A percentile compares a stretch with the other conserved stretches of the same genome.
phyloP scores from a whole-genome alignment of 2,329 filamentous ascomycete species.

The Phaeosphaeriaceae sp. region DNA sequence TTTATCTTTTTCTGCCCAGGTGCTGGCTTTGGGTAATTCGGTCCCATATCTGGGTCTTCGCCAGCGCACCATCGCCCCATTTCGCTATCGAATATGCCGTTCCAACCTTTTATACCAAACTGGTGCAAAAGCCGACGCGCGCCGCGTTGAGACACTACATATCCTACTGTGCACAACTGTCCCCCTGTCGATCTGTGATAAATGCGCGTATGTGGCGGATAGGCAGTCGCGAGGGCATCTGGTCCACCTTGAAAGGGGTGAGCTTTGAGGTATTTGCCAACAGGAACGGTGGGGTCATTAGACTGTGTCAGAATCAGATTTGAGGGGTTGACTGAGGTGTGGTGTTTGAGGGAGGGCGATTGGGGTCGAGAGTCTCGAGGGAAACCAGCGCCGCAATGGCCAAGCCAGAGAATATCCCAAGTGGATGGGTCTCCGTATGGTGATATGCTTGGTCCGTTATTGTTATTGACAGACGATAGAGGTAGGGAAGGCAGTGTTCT shows the following conservation, averaged over 20 bases:
- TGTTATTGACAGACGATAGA: constrained; percentile 13
- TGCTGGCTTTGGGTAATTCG: constrained; percentile 1
- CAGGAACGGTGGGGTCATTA: constrained; percentile 35
- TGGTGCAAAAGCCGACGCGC: constrained; percentile 37
- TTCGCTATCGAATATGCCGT: constrained; percentile 38
- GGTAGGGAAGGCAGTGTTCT: constrained; percentile 27
- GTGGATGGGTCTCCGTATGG: constrained; percentile 42
- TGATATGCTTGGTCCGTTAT: constrained; percentile 22
- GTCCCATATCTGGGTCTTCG: constrained; percentile 29
- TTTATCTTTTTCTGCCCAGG: constrained; percentile 3
- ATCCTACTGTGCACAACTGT: constrained; percentile 37
- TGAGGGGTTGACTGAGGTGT: constrained; percentile 13
- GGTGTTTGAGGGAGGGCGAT: constrained; percentile 1
- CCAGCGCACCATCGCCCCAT: constrained; percentile 38
- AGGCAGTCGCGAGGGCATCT: constrained; percentile 33
- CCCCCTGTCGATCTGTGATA: constrained; percentile 37
- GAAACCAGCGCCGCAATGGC: constrained; percentile 41
- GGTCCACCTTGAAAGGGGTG: constrained; percentile 37
- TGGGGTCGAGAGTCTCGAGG: constrained; percentile 21
- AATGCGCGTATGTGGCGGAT: constrained; percentile 35
- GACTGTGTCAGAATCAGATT: constrained; percentile 28
- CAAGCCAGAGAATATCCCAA: constrained; percentile 53
- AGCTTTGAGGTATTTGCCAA: constrained; percentile 31
- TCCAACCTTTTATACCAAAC: constrained; percentile 38
- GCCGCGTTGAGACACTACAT: constrained; percentile 39